Base-by-base conservation (phyloP, 352 stramenopile species). In the Phytophthora chlamydospora region DNA sequence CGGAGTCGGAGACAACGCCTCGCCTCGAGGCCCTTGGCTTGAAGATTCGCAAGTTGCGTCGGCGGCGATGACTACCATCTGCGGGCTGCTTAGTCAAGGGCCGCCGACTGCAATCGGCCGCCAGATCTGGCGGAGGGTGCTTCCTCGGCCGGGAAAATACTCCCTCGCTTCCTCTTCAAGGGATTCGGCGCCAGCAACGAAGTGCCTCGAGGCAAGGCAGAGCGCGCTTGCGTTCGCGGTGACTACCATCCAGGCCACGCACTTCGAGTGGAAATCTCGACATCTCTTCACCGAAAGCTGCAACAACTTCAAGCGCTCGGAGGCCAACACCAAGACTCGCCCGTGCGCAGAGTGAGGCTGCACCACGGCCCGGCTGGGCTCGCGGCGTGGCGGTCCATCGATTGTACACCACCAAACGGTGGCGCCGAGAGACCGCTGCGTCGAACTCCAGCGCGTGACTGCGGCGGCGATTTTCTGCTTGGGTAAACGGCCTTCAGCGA, bases 271-370 rank as follows among this genome's bases (percentile, higher is more conserved):
- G 27, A n/a, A 31, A 29, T 32, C n/a, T 41, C 10, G 45, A 0
- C 42, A 49, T 36, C 34, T 29, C 48, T 44, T 24, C 35, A 56
- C 48, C 48, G 48, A 56, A 45, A 47, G 36, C 21, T 24, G 13
- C 6, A 19, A 19, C 47, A 44, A 33, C 46, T 53, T 53, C 16
- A 27, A 57, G 38, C 21, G 21, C 21, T 24, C 21, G 21, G 21
- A n/a, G n/a, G n/a, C n/a, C n/a, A n/a, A n/a, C n/a, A n/a, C n/a
- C n/a, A n/a, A n/a, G n/a, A n/a, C n/a, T n/a, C n/a, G n/a, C 3
- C 21, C 21, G 21, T 24, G 17, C 6, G 36, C 35, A 46, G 36
- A 40, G 44, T 24, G 44, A 33, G 44, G 46, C 16, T 19, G 31
- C 10, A 10, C 32, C 34, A 19, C 34, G 14, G 34, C 21, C 33